A percentile compares a stretch with the other conserved stretches of the same genome.
These are phyloP conservation scores for Fusarium bulbicola DNA, from an alignment of 2,329 filamentous ascomycete genomes.

Conservation along the genomic window DNA sequence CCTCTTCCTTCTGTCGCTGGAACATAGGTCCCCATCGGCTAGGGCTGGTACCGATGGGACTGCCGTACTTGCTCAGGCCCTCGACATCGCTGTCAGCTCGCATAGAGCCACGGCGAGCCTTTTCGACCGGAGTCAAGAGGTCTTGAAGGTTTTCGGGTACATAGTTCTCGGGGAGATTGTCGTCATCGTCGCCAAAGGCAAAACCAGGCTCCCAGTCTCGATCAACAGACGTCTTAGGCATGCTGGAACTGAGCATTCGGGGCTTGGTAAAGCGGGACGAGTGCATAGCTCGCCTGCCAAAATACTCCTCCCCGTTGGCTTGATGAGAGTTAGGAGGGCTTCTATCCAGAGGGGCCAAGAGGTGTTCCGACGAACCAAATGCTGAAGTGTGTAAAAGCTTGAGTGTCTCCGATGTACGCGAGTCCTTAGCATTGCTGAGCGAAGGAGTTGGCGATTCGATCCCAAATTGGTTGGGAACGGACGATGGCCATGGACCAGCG, in stretches of 20 bases:
- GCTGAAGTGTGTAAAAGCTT: conserved; percentile 73
- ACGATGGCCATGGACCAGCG: conserved; percentile 85
- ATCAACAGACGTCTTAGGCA: conserved; percentile 71
- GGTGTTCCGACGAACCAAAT: conserved; percentile 72
- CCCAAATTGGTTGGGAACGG: conserved; percentile 90
- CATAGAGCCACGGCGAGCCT: conserved; percentile 70
- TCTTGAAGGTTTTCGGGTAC: conserved; percentile 78
- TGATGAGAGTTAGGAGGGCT: conserved; percentile 63
- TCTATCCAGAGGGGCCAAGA: conserved; percentile 59
- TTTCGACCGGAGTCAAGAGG: conserved; percentile 72
- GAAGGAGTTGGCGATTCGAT: conserved; percentile 86
- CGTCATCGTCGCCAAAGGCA: conserved; percentile 81
- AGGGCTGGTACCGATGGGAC: conserved; percentile 66
- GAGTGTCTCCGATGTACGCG: conserved; percentile 69
- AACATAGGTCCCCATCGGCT: conserved; percentile 70
- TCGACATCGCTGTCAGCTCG: conserved; percentile 64
- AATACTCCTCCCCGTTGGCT: conserved; percentile 66
- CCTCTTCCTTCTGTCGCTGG: conserved; percentile 68
- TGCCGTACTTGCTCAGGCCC: conserved; percentile 67
- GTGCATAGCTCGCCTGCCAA: conserved; percentile 77
- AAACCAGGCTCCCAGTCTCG: conserved; percentile 74
- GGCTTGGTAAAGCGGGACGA: conserved; percentile 74
- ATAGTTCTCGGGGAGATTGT: conserved; percentile 61
- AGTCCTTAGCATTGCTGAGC: conserved; percentile 68
- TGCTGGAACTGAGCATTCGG: conserved; percentile 73